phyloP scores from a whole-genome alignment of 192 early-diverging fungal genomes.

The Umbelopsis isabellina region DNA sequence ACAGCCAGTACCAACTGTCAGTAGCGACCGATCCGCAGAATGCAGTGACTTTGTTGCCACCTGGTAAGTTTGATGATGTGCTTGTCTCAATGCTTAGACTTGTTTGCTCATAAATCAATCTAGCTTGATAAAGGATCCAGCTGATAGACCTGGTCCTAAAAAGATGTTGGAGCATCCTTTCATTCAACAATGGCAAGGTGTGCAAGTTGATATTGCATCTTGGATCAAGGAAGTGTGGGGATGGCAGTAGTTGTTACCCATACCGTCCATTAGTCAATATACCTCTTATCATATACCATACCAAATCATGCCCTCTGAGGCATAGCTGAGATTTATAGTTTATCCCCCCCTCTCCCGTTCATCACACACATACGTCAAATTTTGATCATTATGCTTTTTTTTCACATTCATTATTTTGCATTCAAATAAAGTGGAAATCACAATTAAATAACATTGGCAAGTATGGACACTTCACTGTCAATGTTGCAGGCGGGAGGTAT shows the following conservation, averaged over 20 bases:
- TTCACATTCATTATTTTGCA: too few species aligned
- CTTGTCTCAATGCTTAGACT: background rate
- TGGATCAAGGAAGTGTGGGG: slow-evolving; percentile 80
- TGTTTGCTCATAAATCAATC: slow-evolving; percentile 1
- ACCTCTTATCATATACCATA: slow-evolving; percentile 10
- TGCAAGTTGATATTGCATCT: slow-evolving; percentile 61
- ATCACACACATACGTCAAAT: too few species aligned
- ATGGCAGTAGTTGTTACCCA: slow-evolving; percentile 24
- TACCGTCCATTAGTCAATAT: background rate
- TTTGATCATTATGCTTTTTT: too few species aligned
- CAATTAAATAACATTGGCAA: too few species aligned
- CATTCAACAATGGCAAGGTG: slow-evolving; percentile 57
- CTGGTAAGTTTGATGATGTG: slow-evolving; percentile 50
- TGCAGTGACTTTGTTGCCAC: slow-evolving; percentile 71
- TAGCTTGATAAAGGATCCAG: slow-evolving; percentile 77
- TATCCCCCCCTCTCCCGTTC: too few species aligned
- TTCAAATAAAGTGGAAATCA: too few species aligned
- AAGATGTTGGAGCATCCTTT: slow-evolving; percentile 71
- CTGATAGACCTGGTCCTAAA: slow-evolving; percentile 66
- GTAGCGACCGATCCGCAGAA: slow-evolving; percentile 58
- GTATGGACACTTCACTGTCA: too few species aligned
- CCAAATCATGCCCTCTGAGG: background rate
- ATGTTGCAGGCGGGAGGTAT: too few species aligned
- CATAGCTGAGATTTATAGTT: too few species aligned
- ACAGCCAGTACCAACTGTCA: slow-evolving; percentile 79